phyloP scores from a whole-genome alignment of 495 filamentous ascomycete species.

The Xylaria castorea region DNA sequence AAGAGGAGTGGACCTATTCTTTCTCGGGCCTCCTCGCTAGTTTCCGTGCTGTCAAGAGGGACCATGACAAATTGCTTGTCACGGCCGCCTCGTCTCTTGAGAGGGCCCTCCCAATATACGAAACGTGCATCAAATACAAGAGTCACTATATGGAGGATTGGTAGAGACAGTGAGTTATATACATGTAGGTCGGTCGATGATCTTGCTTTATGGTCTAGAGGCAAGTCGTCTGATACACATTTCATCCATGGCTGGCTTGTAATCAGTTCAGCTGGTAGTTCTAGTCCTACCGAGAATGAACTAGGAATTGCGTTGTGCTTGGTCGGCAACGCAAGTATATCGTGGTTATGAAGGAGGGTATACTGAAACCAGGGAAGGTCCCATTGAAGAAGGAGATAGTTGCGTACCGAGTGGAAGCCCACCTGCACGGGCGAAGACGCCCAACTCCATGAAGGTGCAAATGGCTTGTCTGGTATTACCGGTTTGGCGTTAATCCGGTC shows the following conservation, averaged over 20 bases:
- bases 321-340: conserved; percentile 14
- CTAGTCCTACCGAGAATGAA: neutral
- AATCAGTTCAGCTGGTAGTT: neutral
- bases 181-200: neutral
- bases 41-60: neutral
- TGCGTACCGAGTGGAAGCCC: neutral
- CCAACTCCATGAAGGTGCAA: conserved; percentile 20
- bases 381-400: neutral
- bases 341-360: conserved; percentile 6
- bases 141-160: conserved; percentile 14
- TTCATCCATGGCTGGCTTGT: neutral
- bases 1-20: neutral
- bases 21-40: neutral
- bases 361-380: conserved; percentile 12
- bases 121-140: conserved; percentile 18
- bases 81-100: neutral
- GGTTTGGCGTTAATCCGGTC: too few species aligned
- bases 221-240: neutral
- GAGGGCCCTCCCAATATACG: neutral
- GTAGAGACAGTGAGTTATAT: neutral
- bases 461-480: neutral
- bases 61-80: neutral
- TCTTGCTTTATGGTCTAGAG: neutral
- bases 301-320: neutral
- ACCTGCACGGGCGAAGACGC: neutral